Conservation (phyloP, 176 grass and related monocot genomes). For the Otatea glauca region DNA sequence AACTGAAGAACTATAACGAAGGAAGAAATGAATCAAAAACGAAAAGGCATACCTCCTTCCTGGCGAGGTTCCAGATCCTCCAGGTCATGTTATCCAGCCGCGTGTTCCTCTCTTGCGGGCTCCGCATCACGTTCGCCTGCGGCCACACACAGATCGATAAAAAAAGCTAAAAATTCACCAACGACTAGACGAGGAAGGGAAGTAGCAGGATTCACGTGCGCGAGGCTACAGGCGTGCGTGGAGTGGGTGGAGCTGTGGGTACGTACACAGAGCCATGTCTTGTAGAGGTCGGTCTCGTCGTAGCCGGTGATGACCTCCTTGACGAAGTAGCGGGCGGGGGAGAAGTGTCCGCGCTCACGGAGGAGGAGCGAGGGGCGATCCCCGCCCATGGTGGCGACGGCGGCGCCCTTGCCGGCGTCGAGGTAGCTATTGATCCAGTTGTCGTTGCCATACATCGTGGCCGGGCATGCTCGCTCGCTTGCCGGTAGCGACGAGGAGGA, state of each 20-base stretch:
- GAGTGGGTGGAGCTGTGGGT: neutral
- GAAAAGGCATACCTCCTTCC: constrained; percentile 78
- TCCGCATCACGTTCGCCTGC: constrained; percentile 87
- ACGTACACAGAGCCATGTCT: constrained; percentile 75
- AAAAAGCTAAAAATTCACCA: neutral
- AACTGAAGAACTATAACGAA: constrained; percentile 27
- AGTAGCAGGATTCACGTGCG: constrained; percentile 21
- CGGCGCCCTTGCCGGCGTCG: constrained; percentile 57
- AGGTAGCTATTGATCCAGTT: constrained; percentile 90
- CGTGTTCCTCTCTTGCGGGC: constrained; percentile 96
- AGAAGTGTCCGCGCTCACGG: constrained; percentile 72
- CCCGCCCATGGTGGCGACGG: neutral
- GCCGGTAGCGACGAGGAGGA: neutral
- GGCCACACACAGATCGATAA: constrained; percentile 38
- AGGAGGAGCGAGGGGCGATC: constrained; percentile 70
- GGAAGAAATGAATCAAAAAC: constrained; percentile 45
- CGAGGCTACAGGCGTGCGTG: neutral
- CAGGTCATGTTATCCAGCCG: constrained; percentile 98
- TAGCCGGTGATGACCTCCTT: constrained; percentile 86
- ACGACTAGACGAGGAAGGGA: neutral
- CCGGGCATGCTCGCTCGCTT: neutral
- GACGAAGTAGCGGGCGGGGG: constrained; percentile 75
- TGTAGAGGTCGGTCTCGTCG: constrained; percentile 87
- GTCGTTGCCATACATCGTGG: constrained; percentile 72
- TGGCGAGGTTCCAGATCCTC: constrained; percentile 99